A percentile compares a stretch with the other conserved stretches of the same genome.
These are phyloP conservation scores for Neurospora sp. DNA, from an alignment of 495 filamentous ascomycete species.

Conservation along the genomic window DNA sequence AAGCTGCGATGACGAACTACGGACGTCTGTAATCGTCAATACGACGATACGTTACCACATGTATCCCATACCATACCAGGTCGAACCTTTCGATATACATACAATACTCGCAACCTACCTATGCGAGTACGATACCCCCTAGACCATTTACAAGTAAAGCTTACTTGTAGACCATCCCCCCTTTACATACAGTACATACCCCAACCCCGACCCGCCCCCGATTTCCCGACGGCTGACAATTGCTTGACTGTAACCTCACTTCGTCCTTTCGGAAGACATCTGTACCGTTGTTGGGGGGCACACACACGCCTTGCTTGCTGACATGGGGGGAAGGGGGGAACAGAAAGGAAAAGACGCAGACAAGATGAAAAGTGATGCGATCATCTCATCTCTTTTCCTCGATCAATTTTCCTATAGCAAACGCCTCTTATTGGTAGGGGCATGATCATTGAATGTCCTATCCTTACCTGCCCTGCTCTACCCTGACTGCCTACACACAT, in stretches of 20 bases:
- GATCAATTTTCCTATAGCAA: not conserved
- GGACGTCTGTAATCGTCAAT: not conserved
- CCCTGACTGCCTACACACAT: not conserved
- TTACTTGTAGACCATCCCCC: not conserved
- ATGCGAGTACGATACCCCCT: not conserved
- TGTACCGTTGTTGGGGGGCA: not conserved
- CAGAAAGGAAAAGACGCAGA: not conserved
- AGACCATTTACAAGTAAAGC: not conserved
- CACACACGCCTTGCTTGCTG: not conserved
- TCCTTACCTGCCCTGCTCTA: not conserved
- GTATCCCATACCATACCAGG: not conserved
- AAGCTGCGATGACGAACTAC: not conserved
- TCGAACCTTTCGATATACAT: not conserved
- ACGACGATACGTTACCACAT: not conserved
- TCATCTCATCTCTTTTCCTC: not conserved
- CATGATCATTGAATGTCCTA: not conserved
- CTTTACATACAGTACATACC: not conserved
- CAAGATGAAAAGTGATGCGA: not conserved
- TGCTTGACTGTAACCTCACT: not conserved
- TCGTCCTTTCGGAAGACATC: not conserved
- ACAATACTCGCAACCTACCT: not conserved
- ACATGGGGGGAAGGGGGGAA: not conserved
- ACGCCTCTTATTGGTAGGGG: not conserved
- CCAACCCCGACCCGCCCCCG: not conserved
- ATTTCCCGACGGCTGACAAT: not conserved